Base-by-base conservation (phyloP, 768 basidiomycete species). In the Pleurotus eryngii region DNA sequence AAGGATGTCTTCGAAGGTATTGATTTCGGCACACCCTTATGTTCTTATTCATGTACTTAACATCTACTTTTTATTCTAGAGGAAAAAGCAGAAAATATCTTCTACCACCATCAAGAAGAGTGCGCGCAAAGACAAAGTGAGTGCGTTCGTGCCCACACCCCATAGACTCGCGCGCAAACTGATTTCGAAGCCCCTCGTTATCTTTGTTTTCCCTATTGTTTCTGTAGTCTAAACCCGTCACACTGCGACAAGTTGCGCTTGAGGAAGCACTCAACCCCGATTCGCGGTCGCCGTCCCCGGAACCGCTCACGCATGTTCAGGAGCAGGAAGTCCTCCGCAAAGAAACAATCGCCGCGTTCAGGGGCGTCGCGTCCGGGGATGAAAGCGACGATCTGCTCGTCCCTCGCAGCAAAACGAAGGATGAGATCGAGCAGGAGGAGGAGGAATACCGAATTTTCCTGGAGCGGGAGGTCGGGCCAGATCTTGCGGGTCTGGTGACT, bases 281-380 rank as follows among this genome's bases (percentile, higher is more conserved):
- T n/a, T 82, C 85, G 3, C 78, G 80, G 18, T 83, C 88, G 0
- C 79, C 84, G 1, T 85, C 87, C n/a, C 81, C 82, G 2, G 75
- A 77, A 37, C 69, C 72, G 4, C 64, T 72, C n/a, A 90, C 95
- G 0, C 87, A 95, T 63, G 84, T 81, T 3, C 80, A 93, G 68
- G 93, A 95, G 66, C 90, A 96, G 69, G 74, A 72, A 1, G 76
- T 72, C 0, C 80, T 99, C 18, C 86, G 89, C 12, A 75, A 81
- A 37, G 95, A 97, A 68, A 94, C 91, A 0, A 90, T 92, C 20
- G 79, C 85, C 0, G 95, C 90, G 0, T 98, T 99, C 71, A 86
- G 90, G 56, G 57, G 61, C 26, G 74, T 75, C 20, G 62, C 73
- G 3, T 67, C 67, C 1, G 76, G 64, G 3, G 70, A 66, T 35